Percentiles rank a stretch among this genome's conserved stretches.
These are phyloP conservation scores for Plasmodium blacklocki DNA, from an alignment of 169 alveolate species.

Conservation along the genomic window DNA sequence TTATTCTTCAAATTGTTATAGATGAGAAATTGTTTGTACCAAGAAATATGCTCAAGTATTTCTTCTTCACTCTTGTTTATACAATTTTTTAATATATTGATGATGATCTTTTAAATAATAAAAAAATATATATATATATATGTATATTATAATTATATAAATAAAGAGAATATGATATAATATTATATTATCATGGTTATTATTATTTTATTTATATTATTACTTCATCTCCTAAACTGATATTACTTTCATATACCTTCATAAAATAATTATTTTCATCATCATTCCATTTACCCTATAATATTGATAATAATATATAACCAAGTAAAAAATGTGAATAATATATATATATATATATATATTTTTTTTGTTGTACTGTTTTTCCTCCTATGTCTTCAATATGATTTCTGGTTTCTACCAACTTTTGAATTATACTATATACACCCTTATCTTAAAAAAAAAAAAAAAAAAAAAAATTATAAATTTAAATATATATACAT, in stretches of 20 bases:
- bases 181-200: too few relatives aligned
- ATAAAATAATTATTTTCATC: constrained; percentile 69
- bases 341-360: neutral
- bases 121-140: neutral
- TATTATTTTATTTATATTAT: too few relatives aligned
- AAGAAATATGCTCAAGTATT: constrained; percentile 27
- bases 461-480: neutral
- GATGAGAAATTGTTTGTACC: constrained; percentile 33
- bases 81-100: constrained; percentile 25
- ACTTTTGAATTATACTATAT: constrained; percentile 15
- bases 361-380: constrained; percentile 32
- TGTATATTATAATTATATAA: too few relatives aligned
- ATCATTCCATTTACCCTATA: constrained; percentile 53
- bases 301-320: neutral
- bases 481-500: neutral
- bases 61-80: constrained; percentile 47
- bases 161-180: too few relatives aligned
- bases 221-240: constrained; percentile 51
- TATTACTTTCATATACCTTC: constrained; percentile 42
- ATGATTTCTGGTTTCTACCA: constrained; percentile 30
- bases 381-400: constrained; percentile 52
- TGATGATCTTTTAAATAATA: constrained; percentile 3
- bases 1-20: constrained; percentile 33
- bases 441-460: constrained; percentile 33
- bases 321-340: neutral